A percentile compares a stretch with the other conserved stretches of the same genome.
Evolutionary conservation across 1,284 basidiomycete genomes (phyloP).

Genomic region (Xerocomus amazonicus): DNA sequence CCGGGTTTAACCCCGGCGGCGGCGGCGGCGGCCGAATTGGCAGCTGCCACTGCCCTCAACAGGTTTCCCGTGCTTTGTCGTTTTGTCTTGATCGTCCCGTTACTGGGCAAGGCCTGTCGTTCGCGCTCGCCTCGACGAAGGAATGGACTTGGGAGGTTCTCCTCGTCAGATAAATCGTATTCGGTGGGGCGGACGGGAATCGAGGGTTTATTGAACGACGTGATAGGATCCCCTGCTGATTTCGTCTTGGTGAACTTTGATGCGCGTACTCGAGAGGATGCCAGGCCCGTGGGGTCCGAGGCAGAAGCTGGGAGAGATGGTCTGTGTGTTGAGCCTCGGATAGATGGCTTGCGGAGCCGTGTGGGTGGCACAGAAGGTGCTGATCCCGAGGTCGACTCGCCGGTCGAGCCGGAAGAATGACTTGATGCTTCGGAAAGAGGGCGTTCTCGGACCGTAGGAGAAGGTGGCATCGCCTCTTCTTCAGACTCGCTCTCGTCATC

Average conservation of each 20-base stretch:
- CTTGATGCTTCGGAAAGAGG: slow-evolving; percentile 23
- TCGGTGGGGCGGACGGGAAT: slow-evolving; percentile 28
- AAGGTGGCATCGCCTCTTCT: slow-evolving; percentile 24
- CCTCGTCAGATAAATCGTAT: slow-evolving; percentile 72
- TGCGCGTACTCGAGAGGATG: slow-evolving; percentile 10
- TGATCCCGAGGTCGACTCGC: slow-evolving; percentile 14
- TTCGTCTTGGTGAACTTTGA: slow-evolving; percentile 18
- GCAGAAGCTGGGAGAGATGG: slow-evolving; percentile 24
- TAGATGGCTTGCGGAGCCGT: slow-evolving; percentile 34
- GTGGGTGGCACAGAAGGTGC: slow-evolving; percentile 14
- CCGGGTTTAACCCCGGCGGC: slow-evolving; percentile 22
- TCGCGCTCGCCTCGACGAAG: slow-evolving; percentile 55
- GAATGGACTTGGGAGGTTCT: slow-evolving; percentile 83
- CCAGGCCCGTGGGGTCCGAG: slow-evolving; percentile 32
- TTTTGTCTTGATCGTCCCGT: slow-evolving; percentile 33
- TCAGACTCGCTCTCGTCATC: slow-evolving; percentile 28
- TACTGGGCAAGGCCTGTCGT: slow-evolving; percentile 12
- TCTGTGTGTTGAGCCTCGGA: slow-evolving; percentile 21
- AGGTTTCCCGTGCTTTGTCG: slow-evolving; percentile 49
- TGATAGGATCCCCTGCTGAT: not conserved
- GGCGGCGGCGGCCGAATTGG: slow-evolving; percentile 45
- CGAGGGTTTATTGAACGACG: slow-evolving; percentile 10
- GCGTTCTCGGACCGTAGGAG: slow-evolving; percentile 33
- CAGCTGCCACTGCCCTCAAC: slow-evolving; percentile 60
- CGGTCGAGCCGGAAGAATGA: slow-evolving; percentile 25